Conservation (phyloP, 768 basidiomycete species). For the Mycena floridula region DNA sequence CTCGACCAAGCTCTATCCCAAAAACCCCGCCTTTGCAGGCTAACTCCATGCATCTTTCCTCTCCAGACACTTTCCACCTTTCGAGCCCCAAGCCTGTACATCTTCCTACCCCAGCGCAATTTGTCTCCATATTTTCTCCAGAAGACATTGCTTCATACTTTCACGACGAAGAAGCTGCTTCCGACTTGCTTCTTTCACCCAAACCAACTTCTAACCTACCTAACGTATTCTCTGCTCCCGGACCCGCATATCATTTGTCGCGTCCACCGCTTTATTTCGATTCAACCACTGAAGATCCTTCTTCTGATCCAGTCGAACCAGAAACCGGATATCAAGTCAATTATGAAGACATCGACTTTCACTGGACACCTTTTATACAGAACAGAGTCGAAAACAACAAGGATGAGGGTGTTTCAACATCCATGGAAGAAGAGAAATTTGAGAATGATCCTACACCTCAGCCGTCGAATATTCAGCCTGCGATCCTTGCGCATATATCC, state of each 20-base stretch:
- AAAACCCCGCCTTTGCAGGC: background rate
- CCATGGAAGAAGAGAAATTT: background rate
- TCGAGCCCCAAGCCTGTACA: background rate
- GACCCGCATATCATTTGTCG: constrained; percentile 30
- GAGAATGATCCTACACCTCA: background rate
- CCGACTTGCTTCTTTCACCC: constrained; percentile 6
- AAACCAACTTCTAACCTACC: constrained; percentile 6
- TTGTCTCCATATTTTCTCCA: no score
- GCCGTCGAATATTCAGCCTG: background rate
- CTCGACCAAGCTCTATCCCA: background rate
- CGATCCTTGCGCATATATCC: background rate
- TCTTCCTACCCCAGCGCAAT: background rate
- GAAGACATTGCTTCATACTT: no score
- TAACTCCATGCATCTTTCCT: no score
- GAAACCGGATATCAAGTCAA: constrained; percentile 30
- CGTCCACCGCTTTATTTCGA: constrained; percentile 39
- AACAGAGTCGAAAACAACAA: constrained; percentile 7
- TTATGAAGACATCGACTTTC: constrained; percentile 41
- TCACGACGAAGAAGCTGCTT: no score
- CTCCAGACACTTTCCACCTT: background rate
- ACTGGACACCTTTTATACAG: constrained; percentile 47
- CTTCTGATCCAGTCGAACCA: constrained; percentile 31
- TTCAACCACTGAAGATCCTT: constrained; percentile 44
- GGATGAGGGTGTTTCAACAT: background rate
- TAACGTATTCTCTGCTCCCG: constrained; percentile 39